Evolutionary conservation across 306 rosid species (phyloP).

Genomic region (Quercus parvula): DNA sequence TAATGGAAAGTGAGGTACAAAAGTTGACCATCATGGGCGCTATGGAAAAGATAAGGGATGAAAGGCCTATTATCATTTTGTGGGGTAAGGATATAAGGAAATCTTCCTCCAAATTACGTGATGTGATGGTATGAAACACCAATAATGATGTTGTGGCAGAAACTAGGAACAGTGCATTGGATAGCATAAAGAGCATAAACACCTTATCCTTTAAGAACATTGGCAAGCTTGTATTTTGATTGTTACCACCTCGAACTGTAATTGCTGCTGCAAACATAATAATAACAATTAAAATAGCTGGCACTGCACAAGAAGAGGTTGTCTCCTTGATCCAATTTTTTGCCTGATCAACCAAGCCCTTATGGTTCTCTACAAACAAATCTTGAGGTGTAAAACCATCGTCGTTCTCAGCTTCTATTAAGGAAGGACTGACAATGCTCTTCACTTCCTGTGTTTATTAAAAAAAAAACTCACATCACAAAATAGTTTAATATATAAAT

Average conservation of each 20-base stretch:
- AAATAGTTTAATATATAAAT: no score
- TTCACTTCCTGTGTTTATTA: constrained; percentile 36
- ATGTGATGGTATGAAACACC: constrained; percentile 47
- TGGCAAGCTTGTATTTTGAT: constrained; percentile 38
- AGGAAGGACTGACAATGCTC: constrained; percentile 36
- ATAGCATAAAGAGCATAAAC: constrained; percentile 35
- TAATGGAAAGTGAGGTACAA: no score
- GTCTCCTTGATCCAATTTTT: constrained; percentile 52
- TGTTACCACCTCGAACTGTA: constrained; percentile 52
- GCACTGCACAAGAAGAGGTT: constrained; percentile 16
- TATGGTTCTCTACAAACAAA: constrained; percentile 45
- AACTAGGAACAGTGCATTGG: constrained; percentile 48
- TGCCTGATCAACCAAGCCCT: constrained; percentile 37
- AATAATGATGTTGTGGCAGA: constrained; percentile 45
- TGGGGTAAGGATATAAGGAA: constrained; percentile 38
- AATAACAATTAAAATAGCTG: constrained; percentile 51
- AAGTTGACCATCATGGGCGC: no score
- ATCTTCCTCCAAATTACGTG: constrained; percentile 39
- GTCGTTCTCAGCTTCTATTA: constrained; percentile 11
- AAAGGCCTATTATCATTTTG: constrained; percentile 46
- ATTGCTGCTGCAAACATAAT: constrained; percentile 44
- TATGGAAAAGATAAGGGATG: constrained; percentile 8
- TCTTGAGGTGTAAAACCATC: constrained; percentile 42
- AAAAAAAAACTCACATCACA: no score
- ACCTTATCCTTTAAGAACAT: constrained; percentile 23